Evolutionary conservation across 2,329 filamentous ascomycete genomes (phyloP), one percentile per base, ranked within the genome.

Genomic region (Trichoderma oligosporum): DNA sequence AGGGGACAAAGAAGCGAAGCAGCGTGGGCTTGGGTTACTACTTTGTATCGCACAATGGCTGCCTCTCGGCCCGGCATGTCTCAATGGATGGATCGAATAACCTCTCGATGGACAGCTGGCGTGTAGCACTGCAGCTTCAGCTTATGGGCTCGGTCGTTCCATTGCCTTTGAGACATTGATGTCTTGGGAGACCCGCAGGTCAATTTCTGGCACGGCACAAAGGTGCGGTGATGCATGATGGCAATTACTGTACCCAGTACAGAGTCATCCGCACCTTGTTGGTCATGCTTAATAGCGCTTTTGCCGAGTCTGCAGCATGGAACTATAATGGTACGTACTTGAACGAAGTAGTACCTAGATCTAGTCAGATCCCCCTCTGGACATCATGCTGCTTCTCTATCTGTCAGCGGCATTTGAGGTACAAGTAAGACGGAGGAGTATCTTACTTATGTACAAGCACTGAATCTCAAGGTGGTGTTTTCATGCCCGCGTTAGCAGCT

Each of bases 41-140:
- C n/a, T n/a, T n/a, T n/a, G n/a, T n/a, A n/a, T n/a, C n/a, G n/a
- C n/a, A n/a, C 46, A 16, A 38, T 11, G 31, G 8, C 4, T 24
- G 31, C n/a, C n/a, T n/a, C n/a, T n/a, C n/a, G n/a, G n/a, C n/a
- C n/a, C n/a, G n/a, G n/a, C 1, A 24, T 12, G 11, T n/a, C 36
- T 20, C 36, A 27, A 29, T n/a, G 44, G 31, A 45, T 27, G 29
- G 39, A 54, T 35, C 41, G 41, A 45, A 20, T 55, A 41, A 38
- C 48, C 48, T 42, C 20, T 54, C 29, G 20, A 44, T 54, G 49
- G 7, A 36, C 11, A 7, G 33, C 20, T 38, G 46, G 22, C 22
- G 22, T 35, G 41, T 35, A 27, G 41, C 52, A 54, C 39, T 45
- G 49, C 49, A 55, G 52, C 52, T 55, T 55, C 52, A 55, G 52